A percentile compares a stretch with the other conserved stretches of the same genome.
Evolutionary conservation across 2,329 filamentous ascomycete genomes (phyloP).

Genomic region (Neopestalotiopsis clavispora): DNA sequence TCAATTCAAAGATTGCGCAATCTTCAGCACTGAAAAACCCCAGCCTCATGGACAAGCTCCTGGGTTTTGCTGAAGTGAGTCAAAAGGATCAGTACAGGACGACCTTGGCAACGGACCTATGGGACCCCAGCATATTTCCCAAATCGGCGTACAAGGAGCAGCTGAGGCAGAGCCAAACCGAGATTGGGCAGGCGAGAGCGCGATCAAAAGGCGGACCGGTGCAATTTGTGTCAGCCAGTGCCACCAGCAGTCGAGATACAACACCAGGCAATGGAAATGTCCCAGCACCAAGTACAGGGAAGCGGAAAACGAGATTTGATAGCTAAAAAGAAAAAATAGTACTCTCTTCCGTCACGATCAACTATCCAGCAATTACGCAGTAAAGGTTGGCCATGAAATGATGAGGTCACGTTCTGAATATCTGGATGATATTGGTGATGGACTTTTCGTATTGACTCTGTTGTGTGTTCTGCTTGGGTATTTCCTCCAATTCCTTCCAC

Average conservation of each 20-base stretch:
- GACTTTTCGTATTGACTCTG: background rate
- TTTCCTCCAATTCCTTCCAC: too few species aligned
- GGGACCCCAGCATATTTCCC: conserved; percentile 63
- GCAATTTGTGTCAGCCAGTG: conserved; percentile 51
- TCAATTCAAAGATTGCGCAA: conserved; percentile 74
- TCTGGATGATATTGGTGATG: background rate
- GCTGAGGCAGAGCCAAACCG: conserved; percentile 54
- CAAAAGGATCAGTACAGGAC: conserved; percentile 68
- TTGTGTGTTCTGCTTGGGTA: too few species aligned
- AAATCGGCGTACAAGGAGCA: conserved; percentile 56
- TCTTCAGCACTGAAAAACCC: conserved; percentile 75
- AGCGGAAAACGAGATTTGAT: conserved; percentile 42
- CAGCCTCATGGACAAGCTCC: conserved; percentile 71
- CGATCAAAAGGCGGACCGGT: conserved; percentile 48
- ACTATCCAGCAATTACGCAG: background rate
- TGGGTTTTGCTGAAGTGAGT: conserved; percentile 66
- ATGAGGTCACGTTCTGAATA: background rate
- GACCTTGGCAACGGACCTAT: conserved; percentile 59
- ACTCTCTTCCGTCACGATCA: background rate
- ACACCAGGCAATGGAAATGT: conserved; percentile 30
- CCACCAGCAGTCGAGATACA: conserved; percentile 18
- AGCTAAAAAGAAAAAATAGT: conserved; percentile 24
- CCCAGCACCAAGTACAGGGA: conserved; percentile 32
- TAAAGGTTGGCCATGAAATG: background rate
- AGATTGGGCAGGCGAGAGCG: conserved; percentile 49